Conservation (phyloP, 352 stramenopile species). For the Phytophthora hibernalis region DNA sequence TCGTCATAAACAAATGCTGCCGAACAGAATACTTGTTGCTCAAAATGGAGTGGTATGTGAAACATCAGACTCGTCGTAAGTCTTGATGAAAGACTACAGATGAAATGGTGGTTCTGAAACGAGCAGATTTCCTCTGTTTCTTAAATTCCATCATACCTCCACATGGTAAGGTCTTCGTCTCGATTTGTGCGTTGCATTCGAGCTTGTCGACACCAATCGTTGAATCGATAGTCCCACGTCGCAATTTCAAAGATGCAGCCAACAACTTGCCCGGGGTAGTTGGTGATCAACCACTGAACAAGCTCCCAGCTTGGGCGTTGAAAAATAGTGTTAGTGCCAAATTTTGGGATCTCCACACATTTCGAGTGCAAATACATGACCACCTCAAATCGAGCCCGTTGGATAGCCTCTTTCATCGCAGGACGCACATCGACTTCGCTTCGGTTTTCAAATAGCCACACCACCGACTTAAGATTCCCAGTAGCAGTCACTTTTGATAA, state of each 20-base stretch:
- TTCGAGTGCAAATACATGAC: slow-evolving; percentile 30
- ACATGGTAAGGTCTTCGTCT: slow-evolving; percentile 20
- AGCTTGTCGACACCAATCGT: slow-evolving; percentile 30
- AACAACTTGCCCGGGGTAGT: slow-evolving; percentile 8
- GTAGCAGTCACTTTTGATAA: slow-evolving; percentile 17
- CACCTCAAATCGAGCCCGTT: slow-evolving; percentile 22
- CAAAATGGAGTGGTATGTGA: too few relatives aligned
- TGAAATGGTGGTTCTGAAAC: not conserved
- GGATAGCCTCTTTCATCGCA: slow-evolving; percentile 23
- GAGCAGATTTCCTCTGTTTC: too few relatives aligned
- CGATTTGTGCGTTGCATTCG: slow-evolving; percentile 11
- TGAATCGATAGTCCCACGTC: slow-evolving; percentile 32
- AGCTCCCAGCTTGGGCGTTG: slow-evolving; percentile 15
- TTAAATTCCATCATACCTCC: slow-evolving; percentile 14
- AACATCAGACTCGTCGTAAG: too few relatives aligned
- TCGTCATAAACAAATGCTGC: too few relatives aligned
- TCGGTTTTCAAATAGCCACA: slow-evolving; percentile 29
- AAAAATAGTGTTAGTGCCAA: slow-evolving; percentile 9
- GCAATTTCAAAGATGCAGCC: slow-evolving; percentile 25
- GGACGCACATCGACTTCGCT: slow-evolving; percentile 9
- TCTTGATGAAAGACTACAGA: too few relatives aligned
- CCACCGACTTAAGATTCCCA: slow-evolving; percentile 14
- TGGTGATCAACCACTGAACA: slow-evolving; percentile 23
- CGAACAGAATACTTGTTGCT: too few relatives aligned
- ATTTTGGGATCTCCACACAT: slow-evolving; percentile 1